Evolutionary conservation across 805 yeast species (phyloP).

Genomic region (Candida caryicola): DNA sequence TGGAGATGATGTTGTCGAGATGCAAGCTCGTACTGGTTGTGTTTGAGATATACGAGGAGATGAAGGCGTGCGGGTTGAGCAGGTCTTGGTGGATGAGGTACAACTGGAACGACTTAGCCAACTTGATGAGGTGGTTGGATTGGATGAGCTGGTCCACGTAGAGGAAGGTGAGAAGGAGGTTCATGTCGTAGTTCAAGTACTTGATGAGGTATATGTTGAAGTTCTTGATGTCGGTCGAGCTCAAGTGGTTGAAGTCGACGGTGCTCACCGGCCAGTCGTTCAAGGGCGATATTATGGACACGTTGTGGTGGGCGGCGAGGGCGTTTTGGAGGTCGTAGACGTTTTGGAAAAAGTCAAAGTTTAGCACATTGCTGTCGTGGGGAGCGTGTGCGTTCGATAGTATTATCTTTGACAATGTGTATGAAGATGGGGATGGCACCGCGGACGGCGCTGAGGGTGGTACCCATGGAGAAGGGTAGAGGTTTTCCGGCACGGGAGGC

Average conservation of each 20-base stretch:
- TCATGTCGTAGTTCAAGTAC: constrained; percentile 26
- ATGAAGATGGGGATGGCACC: background rate
- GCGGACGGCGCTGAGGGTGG: no score
- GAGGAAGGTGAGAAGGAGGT: constrained; percentile 18
- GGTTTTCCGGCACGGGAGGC: background rate
- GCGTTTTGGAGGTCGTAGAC: constrained; percentile 9
- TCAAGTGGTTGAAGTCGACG: background rate
- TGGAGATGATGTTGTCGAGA: constrained; percentile 6
- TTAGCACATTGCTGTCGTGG: constrained; percentile 11
- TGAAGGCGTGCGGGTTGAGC: constrained; percentile 1
- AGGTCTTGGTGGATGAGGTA: constrained; percentile 19
- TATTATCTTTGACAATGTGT: constrained; percentile 6
- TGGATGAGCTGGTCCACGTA: constrained; percentile 24
- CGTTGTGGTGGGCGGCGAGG: background rate
- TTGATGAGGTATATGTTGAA: constrained; percentile 13
- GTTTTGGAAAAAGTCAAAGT: constrained; percentile 11
- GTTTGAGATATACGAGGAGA: background rate
- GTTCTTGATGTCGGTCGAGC: background rate
- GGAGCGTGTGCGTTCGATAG: constrained; percentile 5
- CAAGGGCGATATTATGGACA: constrained; percentile 4
- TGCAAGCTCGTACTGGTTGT: constrained; percentile 1
- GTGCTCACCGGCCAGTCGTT: constrained; percentile 4
- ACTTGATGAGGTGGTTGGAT: constrained; percentile 28
- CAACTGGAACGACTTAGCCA: constrained; percentile 20
- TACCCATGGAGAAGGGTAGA: no score